Conservation (phyloP, 176 grass and related monocot genomes). For the Raddia guianensis region DNA sequence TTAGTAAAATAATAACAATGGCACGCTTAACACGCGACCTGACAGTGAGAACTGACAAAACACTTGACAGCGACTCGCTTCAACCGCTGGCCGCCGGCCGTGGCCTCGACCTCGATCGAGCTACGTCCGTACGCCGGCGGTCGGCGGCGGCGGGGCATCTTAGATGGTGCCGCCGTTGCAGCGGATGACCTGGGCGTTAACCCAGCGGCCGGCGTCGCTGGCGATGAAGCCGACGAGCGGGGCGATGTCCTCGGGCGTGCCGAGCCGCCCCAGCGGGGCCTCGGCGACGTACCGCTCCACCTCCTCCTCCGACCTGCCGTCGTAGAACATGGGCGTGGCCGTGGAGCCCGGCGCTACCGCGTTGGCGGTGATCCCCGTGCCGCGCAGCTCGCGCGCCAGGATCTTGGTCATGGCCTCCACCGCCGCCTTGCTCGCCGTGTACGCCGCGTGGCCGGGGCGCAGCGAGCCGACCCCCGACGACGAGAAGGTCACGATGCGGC, state of each 20-base stretch:
- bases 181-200: constrained; percentile 57
- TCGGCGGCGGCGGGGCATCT: background rate
- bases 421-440: constrained; percentile 56
- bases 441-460: constrained; percentile 42
- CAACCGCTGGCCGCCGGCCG: too few species aligned
- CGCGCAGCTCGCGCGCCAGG: constrained; percentile 51
- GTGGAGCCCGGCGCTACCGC: constrained; percentile 58
- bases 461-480: constrained; percentile 58
- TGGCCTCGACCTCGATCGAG: too few species aligned
- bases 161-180: constrained; percentile 57
- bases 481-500: constrained; percentile 61
- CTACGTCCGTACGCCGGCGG: background rate
- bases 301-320: constrained; percentile 58
- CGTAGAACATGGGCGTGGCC: constrained; percentile 63
- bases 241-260: constrained; percentile 55
- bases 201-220: constrained; percentile 57
- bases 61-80: too few species aligned
- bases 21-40: background rate
- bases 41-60: too few species aligned
- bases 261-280: constrained; percentile 54
- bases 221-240: constrained; percentile 56
- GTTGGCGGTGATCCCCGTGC: constrained; percentile 62
- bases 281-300: constrained; percentile 36
- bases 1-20: background rate
- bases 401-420: constrained; percentile 63